Evolutionary conservation across 148 eudicot genomes (phyloP).

Genomic region (Euryodendron excelsum): DNA sequence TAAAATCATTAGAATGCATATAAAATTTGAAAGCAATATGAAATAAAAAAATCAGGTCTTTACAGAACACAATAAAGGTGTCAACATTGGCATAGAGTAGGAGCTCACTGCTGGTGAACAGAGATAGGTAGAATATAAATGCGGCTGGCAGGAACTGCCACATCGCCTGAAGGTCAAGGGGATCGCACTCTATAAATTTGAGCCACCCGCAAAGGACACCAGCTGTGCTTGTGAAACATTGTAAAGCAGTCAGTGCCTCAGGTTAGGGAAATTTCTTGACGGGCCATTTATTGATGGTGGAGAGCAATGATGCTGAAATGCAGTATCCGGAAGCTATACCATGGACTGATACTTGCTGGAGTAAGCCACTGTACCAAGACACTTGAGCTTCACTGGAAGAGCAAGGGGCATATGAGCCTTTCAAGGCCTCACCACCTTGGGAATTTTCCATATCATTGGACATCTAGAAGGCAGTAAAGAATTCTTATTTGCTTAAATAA

Average conservation of each 20-base stretch:
- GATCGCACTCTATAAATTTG: conserved; percentile 64
- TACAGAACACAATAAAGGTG: conserved; percentile 92
- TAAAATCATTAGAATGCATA: no score
- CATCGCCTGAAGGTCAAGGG: conserved; percentile 69
- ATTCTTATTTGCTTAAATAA: conserved; percentile 22
- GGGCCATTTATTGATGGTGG: conserved; percentile 93
- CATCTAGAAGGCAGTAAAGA: conserved; percentile 39
- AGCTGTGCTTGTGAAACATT: conserved; percentile 82
- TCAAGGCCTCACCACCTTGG: conserved; percentile 32
- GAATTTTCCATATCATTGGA: conserved; percentile 60
- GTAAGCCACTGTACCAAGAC: conserved; percentile 53
- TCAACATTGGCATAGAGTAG: conserved; percentile 96
- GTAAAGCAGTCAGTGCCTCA: conserved; percentile 88
- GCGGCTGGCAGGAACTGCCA: conserved; percentile 94
- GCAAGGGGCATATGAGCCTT: conserved; percentile 27
- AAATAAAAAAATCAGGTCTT: no score
- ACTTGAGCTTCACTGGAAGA: conserved; percentile 30
- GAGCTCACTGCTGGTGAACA: conserved; percentile 95
- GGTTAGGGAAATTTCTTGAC: conserved; percentile 96
- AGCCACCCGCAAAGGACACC: conserved; percentile 75
- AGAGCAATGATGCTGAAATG: conserved; percentile 84
- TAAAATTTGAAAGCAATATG: no score
- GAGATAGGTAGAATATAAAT: conserved; percentile 87
- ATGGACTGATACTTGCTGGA: conserved; percentile 76
- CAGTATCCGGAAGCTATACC: conserved; percentile 95